phyloP scores from a whole-genome alignment of 352 stramenopile species.

The Globisporangium nodosum region DNA sequence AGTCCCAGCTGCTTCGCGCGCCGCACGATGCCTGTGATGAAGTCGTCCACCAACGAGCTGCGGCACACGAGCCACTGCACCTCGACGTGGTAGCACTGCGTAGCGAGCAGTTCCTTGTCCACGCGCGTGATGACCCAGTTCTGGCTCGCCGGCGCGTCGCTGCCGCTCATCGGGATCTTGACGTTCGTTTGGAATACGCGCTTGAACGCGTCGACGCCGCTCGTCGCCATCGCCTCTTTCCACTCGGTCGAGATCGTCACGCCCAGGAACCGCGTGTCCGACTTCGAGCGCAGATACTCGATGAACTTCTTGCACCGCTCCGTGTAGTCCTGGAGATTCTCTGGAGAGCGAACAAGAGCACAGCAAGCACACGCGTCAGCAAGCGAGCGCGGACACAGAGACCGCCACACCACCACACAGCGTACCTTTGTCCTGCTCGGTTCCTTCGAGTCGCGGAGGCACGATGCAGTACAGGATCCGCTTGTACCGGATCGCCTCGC shows the following conservation, averaged over 20 bases:
- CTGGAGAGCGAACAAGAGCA: conserved; percentile 9
- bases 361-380: not conserved
- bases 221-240: conserved; percentile 32
- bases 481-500: conserved; percentile 77
- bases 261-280: conserved; percentile 46
- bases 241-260: conserved; percentile 56
- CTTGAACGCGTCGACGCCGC: conserved; percentile 56
- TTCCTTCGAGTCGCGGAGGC: conserved; percentile 34
- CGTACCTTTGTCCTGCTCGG: conserved; percentile 25
- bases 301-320: conserved; percentile 66
- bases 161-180: conserved; percentile 63
- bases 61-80: conserved; percentile 84
- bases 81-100: conserved; percentile 76
- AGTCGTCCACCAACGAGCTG: conserved; percentile 76
- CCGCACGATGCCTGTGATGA: conserved; percentile 60
- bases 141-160: conserved; percentile 64
- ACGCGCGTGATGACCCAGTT: conserved; percentile 79
- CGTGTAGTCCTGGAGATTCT: conserved; percentile 51
- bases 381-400: not conserved
- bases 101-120: conserved; percentile 61
- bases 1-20: conserved; percentile 74
- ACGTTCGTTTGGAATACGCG: conserved; percentile 57
- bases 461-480: conserved; percentile 71
- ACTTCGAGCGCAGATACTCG: conserved; percentile 58
- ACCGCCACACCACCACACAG: not conserved